Conservation (phyloP, 2,329 filamentous ascomycete species). For the Colletotrichum tabaci region DNA sequence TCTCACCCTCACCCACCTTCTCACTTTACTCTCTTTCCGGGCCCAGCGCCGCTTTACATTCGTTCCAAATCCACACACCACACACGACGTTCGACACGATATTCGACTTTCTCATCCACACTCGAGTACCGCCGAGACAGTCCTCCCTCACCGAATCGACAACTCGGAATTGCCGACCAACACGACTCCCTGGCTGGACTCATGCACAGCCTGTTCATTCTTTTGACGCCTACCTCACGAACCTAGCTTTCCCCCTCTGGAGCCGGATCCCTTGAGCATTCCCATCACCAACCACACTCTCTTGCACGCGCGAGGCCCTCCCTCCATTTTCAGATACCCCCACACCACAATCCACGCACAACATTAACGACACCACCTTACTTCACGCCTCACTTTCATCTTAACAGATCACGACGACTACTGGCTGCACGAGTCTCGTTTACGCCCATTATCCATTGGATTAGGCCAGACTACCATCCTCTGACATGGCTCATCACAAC, state of each 20-base stretch:
- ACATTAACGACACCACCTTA: conserved; percentile 30
- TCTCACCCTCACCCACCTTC: conserved; percentile 37
- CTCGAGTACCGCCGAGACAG: conserved; percentile 8
- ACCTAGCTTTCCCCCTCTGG: conserved; percentile 1
- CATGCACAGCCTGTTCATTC: conserved; percentile 37
- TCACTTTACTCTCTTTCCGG: conserved; percentile 40
- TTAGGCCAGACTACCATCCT: neutral
- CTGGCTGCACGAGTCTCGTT: conserved; percentile 25
- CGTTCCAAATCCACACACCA: conserved; percentile 31
- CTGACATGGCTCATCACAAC: conserved; percentile 37
- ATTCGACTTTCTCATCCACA: conserved; percentile 1
- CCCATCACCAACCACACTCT: conserved; percentile 22
- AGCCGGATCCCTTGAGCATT: conserved; percentile 21
- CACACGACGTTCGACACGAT: conserved; percentile 9
- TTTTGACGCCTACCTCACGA: conserved; percentile 35
- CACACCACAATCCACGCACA: conserved; percentile 14
- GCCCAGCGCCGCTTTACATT: conserved; percentile 42
- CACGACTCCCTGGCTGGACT: conserved; percentile 31
- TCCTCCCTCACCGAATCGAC: conserved; percentile 10
- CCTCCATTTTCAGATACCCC: conserved; percentile 31
- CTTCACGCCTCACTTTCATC: conserved; percentile 11
- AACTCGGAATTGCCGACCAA: neutral
- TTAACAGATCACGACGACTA: conserved; percentile 19
- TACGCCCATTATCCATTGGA: neutral
- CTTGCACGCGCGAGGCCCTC: neutral